Evolutionary conservation across 2,329 filamentous ascomycete species (phyloP).

Genomic region (Colletotrichum falcatum): DNA sequence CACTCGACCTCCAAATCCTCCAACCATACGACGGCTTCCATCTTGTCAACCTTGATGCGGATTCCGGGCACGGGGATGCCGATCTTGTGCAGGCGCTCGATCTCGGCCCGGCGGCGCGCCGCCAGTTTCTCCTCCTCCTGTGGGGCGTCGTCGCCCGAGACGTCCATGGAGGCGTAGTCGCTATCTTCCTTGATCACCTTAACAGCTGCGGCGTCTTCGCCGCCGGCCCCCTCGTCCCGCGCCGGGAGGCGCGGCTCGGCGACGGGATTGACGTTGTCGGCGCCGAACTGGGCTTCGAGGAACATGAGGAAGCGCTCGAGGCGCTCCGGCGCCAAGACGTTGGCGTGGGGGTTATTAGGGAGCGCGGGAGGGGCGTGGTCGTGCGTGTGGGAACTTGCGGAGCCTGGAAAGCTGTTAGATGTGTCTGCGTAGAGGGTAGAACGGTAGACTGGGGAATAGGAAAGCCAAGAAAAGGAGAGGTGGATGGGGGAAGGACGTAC

Average conservation of each 20-base stretch:
- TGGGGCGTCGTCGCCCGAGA: slow-evolving; percentile 44
- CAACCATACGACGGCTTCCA: slow-evolving; percentile 89
- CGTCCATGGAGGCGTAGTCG: slow-evolving; percentile 42
- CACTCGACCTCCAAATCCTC: slow-evolving; percentile 94
- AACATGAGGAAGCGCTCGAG: slow-evolving; percentile 92
- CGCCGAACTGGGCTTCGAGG: slow-evolving; percentile 95
- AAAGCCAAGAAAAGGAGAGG: neutral
- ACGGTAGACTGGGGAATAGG: slow-evolving; percentile 2
- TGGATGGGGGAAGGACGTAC: slow-evolving; percentile 68
- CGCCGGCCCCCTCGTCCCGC: slow-evolving; percentile 40
- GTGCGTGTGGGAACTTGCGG: slow-evolving; percentile 65
- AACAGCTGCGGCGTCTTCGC: slow-evolving; percentile 38
- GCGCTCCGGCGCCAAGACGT: slow-evolving; percentile 78
- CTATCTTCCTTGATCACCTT: slow-evolving; percentile 48
- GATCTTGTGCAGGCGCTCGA: slow-evolving; percentile 82
- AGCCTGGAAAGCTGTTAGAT: slow-evolving; percentile 59
- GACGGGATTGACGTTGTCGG: slow-evolving; percentile 83
- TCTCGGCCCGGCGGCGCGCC: slow-evolving; percentile 72
- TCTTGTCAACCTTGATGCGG: slow-evolving; percentile 87
- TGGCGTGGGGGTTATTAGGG: slow-evolving; percentile 77
- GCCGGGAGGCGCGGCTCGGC: slow-evolving; percentile 68
- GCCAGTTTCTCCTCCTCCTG: slow-evolving; percentile 57
- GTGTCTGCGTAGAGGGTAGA: slow-evolving; percentile 43
- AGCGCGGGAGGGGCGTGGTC: slow-evolving; percentile 47
- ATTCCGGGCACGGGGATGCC: slow-evolving; percentile 94